Conservation (phyloP, 345 rosid genomes). For the Carallia brachiata region DNA sequence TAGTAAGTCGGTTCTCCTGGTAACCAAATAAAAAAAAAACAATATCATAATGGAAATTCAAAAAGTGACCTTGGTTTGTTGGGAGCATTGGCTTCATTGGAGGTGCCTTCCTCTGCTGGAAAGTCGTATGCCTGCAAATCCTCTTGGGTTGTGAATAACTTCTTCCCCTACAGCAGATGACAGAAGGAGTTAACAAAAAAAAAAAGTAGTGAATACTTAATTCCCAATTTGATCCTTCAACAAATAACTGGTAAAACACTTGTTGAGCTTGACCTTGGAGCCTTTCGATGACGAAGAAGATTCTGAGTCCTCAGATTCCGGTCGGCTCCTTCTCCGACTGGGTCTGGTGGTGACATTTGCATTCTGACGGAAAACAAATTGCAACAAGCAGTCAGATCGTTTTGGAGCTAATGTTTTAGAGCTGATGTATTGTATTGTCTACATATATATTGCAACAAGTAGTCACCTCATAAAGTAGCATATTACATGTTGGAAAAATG, state of each 20-base stretch:
- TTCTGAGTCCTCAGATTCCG: conserved; percentile 19
- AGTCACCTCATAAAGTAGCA: no score
- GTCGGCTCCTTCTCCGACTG: conserved; percentile 2
- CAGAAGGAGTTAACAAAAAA: neutral
- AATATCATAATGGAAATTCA: neutral
- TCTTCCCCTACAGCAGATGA: neutral
- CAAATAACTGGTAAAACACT: neutral
- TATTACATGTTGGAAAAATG: no score
- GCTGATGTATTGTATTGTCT: no score
- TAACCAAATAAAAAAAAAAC: no score
- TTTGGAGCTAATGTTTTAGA: no score
- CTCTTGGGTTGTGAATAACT: neutral
- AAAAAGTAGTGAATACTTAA: no score
- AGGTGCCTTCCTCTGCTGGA: neutral
- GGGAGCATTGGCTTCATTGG: neutral
- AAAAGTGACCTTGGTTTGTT: neutral
- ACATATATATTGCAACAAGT: no score
- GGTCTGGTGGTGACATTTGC: neutral
- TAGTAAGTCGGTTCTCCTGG: no score
- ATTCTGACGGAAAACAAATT: neutral
- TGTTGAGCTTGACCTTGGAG: conserved; percentile 14
- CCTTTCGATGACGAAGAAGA: conserved; percentile 14
- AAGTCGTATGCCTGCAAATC: no score
- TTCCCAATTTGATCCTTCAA: neutral
- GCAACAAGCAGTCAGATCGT: neutral